These are phyloP conservation scores for Cucurbita pepo DNA, from an alignment of 306 rosid genomes.

Conservation along the genomic window DNA sequence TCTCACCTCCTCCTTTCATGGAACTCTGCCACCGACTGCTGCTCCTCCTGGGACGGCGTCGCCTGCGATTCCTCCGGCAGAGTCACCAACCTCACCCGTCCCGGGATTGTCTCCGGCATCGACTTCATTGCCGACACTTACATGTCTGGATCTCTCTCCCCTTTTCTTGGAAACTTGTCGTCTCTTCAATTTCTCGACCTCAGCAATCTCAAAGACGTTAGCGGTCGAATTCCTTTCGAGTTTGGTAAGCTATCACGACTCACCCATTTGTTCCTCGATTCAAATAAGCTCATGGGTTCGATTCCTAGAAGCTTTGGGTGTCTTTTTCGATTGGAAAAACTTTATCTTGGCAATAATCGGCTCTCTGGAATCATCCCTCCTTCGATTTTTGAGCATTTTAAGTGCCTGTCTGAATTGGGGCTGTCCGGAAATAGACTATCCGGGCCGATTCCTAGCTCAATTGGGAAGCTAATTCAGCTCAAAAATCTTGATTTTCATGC, in stretches of 20 bases:
- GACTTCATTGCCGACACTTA: slow-evolving; percentile 30
- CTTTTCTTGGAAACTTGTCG: slow-evolving; percentile 50
- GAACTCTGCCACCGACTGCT: slow-evolving; percentile 39
- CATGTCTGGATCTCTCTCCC: slow-evolving; percentile 41
- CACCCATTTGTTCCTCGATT: slow-evolving; percentile 26
- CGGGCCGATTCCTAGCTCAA: slow-evolving; percentile 28
- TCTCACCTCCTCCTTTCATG: slow-evolving; percentile 33
- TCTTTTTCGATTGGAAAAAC: slow-evolving; percentile 20
- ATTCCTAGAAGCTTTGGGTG: slow-evolving; percentile 17
- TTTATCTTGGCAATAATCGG: slow-evolving; percentile 25
- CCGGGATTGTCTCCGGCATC: slow-evolving; percentile 9
- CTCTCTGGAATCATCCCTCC: slow-evolving; percentile 26
- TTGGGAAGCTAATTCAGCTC: slow-evolving; percentile 21
- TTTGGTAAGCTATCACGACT: slow-evolving; percentile 23
- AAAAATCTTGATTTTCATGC: slow-evolving; percentile 34
- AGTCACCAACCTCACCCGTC: slow-evolving; percentile 29
- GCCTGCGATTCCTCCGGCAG: slow-evolving; percentile 32
- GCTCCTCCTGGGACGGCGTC: slow-evolving; percentile 47
- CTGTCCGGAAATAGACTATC: slow-evolving; percentile 32
- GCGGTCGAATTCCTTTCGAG: slow-evolving; percentile 38
- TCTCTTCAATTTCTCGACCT: slow-evolving; percentile 32
- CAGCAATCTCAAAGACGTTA: slow-evolving; percentile 27
- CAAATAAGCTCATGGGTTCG: slow-evolving; percentile 29
- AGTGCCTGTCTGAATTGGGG: slow-evolving; percentile 26
- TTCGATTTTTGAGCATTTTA: slow-evolving; percentile 21